A percentile compares a stretch with the other conserved stretches of the same genome.
These are phyloP conservation scores for Cladosporium sp. DNA, from an alignment of 2,329 filamentous ascomycete genomes.

Conservation along the genomic window DNA sequence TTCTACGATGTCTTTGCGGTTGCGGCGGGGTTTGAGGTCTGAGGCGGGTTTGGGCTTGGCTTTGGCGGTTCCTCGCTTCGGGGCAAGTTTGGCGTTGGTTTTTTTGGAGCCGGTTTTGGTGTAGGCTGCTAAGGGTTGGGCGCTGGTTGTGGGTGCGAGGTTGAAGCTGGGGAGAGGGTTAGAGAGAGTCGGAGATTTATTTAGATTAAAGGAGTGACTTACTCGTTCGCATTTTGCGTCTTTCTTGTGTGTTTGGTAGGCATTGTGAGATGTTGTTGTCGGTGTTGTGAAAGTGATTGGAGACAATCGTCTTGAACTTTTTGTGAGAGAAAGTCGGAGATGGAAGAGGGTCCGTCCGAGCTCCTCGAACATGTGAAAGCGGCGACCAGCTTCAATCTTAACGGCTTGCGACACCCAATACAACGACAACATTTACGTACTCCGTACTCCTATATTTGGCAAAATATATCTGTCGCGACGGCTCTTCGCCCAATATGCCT, in stretches of 20 bases:
- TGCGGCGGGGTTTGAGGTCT: constrained; percentile 28
- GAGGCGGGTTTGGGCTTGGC: constrained; percentile 18
- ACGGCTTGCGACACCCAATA: neutral
- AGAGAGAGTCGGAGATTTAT: constrained; percentile 33
- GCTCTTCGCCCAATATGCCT: constrained; percentile 50
- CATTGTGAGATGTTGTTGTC: constrained; percentile 15
- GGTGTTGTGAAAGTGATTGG: neutral
- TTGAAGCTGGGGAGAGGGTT: constrained; percentile 52
- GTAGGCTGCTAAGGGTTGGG: constrained; percentile 59
- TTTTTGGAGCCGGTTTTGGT: constrained; percentile 37
- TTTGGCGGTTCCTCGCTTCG: constrained; percentile 33
- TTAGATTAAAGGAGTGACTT: constrained; percentile 39
- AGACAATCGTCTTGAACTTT: constrained; percentile 9
- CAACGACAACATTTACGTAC: neutral
- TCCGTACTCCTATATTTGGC: neutral
- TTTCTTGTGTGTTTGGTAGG: constrained; percentile 37
- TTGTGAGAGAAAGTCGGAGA: constrained; percentile 11
- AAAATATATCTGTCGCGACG: neutral
- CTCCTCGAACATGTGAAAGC: constrained; percentile 1
- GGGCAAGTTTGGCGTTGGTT: constrained; percentile 34
- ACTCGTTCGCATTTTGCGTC: constrained; percentile 43
- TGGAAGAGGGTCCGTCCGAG: constrained; percentile 1
- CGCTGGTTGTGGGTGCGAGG: constrained; percentile 61
- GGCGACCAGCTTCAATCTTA: neutral
- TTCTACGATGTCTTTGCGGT: constrained; percentile 39